Evolutionary conservation across 257 asterid species (phyloP).

Genomic region (Penstemon davidsonii): DNA sequence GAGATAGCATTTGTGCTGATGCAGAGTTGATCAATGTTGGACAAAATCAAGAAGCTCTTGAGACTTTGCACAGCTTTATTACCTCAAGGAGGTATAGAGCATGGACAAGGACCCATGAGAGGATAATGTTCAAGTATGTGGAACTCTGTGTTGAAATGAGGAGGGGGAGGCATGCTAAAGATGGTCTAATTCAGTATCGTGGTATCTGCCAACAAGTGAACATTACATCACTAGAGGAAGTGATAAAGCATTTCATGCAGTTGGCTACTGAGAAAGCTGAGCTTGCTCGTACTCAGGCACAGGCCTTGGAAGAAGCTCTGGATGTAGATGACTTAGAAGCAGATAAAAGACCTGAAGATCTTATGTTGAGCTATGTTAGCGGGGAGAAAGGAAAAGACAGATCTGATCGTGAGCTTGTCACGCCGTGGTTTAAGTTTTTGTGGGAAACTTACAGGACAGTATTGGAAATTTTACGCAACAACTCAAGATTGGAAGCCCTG

Average conservation of each 20-base stretch:
- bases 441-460: slow-evolving; percentile 91
- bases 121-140: slow-evolving; percentile 85
- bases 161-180: slow-evolving; percentile 97
- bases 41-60: slow-evolving; percentile 94
- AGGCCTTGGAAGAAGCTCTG: slow-evolving; percentile 83
- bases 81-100: slow-evolving; percentile 91
- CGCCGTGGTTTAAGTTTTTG: slow-evolving; percentile 91
- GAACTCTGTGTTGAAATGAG: slow-evolving; percentile 98
- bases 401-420: slow-evolving; percentile 90
- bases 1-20: slow-evolving; percentile 18
- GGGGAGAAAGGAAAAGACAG: slow-evolving; percentile 97
- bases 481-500: slow-evolving; percentile 75
- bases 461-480: slow-evolving; percentile 73
- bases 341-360: slow-evolving; percentile 93
- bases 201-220: slow-evolving; percentile 95
- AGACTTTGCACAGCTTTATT: slow-evolving; percentile 80
- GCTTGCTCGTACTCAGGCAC: slow-evolving; percentile 80
- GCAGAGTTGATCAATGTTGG: slow-evolving; percentile 93
- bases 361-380: slow-evolving; percentile 93
- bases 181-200: slow-evolving; percentile 95
- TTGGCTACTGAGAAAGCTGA: slow-evolving; percentile 92
- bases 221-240: slow-evolving; percentile 84
- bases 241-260: slow-evolving; percentile 97
- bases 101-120: slow-evolving; percentile 90
- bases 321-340: slow-evolving; percentile 95